phyloP scores from a whole-genome alignment of 768 basidiomycete genomes.

The Mycena pura region DNA sequence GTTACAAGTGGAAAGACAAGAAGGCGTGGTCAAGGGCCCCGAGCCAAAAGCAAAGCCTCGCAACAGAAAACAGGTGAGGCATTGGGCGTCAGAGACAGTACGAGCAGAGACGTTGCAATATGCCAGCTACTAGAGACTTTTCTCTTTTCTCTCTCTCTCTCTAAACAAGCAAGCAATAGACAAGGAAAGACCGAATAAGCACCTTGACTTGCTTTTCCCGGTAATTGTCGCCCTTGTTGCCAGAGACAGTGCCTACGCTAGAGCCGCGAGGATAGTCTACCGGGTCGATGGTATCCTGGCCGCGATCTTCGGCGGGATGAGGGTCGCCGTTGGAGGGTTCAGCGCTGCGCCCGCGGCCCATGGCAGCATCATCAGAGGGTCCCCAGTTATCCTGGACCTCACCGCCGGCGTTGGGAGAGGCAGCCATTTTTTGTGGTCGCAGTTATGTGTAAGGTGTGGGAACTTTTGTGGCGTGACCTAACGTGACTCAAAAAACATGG shows the following conservation, averaged over 20 bases:
- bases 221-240: conserved; percentile 53
- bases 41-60: conserved; percentile 47
- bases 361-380: conserved; percentile 54
- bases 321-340: conserved; percentile 54
- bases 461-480: no score
- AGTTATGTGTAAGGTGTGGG: background rate
- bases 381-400: conserved; percentile 52
- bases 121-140: conserved; percentile 43
- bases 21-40: conserved; percentile 54
- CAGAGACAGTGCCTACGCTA: conserved; percentile 52
- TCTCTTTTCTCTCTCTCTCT: conserved; percentile 30
- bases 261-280: conserved; percentile 58
- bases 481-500: no score
- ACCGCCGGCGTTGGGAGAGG: conserved; percentile 25
- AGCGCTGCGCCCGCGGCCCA: conserved; percentile 48
- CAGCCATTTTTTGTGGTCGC: conserved; percentile 20
- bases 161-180: conserved; percentile 18
- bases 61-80: conserved; percentile 41
- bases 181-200: conserved; percentile 62
- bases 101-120: conserved; percentile 46
- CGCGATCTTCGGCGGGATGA: conserved; percentile 57
- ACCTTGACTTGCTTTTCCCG: conserved; percentile 88
- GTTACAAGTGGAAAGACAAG: conserved; percentile 56
- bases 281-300: conserved; percentile 55
- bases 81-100: conserved; percentile 44